Evolutionary conservation across 306 rosid species (phyloP).

Genomic region (Sicyos baderoa): DNA sequence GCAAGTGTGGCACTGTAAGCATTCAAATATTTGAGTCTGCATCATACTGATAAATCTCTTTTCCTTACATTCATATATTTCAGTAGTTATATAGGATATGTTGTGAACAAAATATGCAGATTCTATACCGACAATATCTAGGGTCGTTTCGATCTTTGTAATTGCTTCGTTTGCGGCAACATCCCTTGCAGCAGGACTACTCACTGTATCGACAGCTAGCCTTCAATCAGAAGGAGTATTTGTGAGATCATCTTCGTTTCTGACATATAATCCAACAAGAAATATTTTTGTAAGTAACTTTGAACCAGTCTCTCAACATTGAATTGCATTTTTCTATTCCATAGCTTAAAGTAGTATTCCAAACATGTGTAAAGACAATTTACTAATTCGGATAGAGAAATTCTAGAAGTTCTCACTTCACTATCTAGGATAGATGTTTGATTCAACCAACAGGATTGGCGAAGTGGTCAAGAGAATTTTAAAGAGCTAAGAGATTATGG

Average conservation of each 20-base stretch:
- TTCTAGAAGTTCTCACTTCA: too few relatives aligned
- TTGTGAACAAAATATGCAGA: slow-evolving; percentile 39
- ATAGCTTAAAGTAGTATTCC: too few relatives aligned
- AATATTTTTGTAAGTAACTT: slow-evolving; percentile 56
- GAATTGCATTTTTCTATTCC: too few relatives aligned
- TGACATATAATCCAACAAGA: slow-evolving; percentile 62
- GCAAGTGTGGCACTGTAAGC: slow-evolving; percentile 86
- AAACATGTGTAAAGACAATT: background rate
- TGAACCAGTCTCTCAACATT: background rate
- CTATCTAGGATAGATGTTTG: too few relatives aligned
- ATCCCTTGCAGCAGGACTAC: slow-evolving; percentile 59
- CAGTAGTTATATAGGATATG: background rate
- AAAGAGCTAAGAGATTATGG: too few relatives aligned
- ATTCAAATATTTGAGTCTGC: background rate
- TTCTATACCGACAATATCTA: slow-evolving; percentile 47
- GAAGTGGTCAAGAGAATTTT: too few relatives aligned
- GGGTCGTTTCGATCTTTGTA: slow-evolving; percentile 44
- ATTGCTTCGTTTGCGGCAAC: slow-evolving; percentile 57
- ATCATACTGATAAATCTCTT: background rate
- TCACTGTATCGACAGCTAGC: slow-evolving; percentile 70
- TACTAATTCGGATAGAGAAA: background rate
- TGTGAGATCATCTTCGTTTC: slow-evolving; percentile 39
- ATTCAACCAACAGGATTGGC: too few relatives aligned
- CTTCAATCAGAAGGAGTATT: slow-evolving; percentile 54
- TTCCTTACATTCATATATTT: background rate